Evolutionary conservation across 495 filamentous ascomycete species (phyloP).

Genomic region (Tuber magnatum): DNA sequence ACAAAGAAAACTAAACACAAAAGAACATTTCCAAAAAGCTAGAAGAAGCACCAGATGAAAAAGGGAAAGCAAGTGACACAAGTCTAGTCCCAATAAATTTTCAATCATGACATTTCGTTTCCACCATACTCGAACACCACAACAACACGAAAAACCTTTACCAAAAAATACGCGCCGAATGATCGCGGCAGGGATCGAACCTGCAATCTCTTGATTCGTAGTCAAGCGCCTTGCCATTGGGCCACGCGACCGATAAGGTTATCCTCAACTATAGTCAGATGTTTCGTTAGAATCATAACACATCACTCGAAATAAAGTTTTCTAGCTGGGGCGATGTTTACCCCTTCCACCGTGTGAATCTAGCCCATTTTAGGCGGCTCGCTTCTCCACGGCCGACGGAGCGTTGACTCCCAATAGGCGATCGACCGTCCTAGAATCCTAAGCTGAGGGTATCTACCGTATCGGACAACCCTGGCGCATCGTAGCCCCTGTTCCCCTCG

Average conservation of each 20-base stretch:
- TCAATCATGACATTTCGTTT: neutral
- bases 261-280: neutral
- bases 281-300: neutral
- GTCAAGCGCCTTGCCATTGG: constrained; percentile 67
- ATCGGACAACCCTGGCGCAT: neutral
- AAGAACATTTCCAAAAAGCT: neutral
- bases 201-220: constrained; percentile 59
- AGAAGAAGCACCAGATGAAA: neutral
- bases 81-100: neutral
- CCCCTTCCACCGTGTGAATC: neutral
- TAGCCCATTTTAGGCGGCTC: neutral
- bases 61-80: neutral
- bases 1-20: neutral
- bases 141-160: neutral
- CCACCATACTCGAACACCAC: too few species aligned
- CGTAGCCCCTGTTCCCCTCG: neutral
- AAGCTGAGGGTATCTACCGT: neutral
- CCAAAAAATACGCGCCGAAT: neutral
- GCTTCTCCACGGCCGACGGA: neutral
- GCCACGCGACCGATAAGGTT: constrained; percentile 44
- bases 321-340: neutral
- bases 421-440: neutral
- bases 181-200: constrained; percentile 40
- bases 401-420: neutral
- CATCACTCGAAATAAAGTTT: neutral